These are phyloP conservation scores for Tulasnella sp. DNA, from an alignment of 768 basidiomycete species.

Conservation along the genomic window DNA sequence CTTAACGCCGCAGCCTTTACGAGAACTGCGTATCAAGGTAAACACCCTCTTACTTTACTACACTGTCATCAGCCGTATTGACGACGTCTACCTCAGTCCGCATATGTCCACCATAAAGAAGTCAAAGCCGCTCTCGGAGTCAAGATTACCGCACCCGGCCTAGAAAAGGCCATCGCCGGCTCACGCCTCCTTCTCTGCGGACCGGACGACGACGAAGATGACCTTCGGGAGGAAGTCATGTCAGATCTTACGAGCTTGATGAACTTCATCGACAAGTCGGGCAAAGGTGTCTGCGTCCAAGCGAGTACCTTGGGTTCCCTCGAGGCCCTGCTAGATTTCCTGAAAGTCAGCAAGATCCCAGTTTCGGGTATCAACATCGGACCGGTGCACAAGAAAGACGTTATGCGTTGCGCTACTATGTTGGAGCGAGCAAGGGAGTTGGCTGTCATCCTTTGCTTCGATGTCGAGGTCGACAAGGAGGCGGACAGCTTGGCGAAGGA, in stretches of 20 bases:
- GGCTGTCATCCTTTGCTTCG: conserved; percentile 94
- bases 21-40: conserved; percentile 95
- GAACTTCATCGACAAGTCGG: conserved; percentile 90
- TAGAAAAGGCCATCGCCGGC: conserved; percentile 98
- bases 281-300: conserved; percentile 97
- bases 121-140: conserved; percentile 97
- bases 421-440: conserved; percentile 94
- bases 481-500: conserved; percentile 91
- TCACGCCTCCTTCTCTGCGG: conserved; percentile 90
- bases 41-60: conserved; percentile 35
- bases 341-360: conserved; percentile 93
- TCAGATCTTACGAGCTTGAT: conserved; percentile 87
- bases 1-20: conserved; percentile 92
- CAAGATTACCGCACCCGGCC: conserved; percentile 91
- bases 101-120: conserved; percentile 96
- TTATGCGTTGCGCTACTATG: conserved; percentile 92
- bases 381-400: conserved; percentile 92
- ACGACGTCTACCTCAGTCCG: conserved; percentile 59
- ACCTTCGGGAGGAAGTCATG: conserved; percentile 94
- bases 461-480: conserved; percentile 92
- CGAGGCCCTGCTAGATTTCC: conserved; percentile 94
- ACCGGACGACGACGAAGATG: conserved; percentile 96
- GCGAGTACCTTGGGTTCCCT: conserved; percentile 96
- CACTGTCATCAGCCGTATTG: not conserved
- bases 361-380: conserved; percentile 98